A percentile compares a stretch with the other conserved stretches of the same genome.
phyloP scores from a whole-genome alignment of 73 alveolate species.

The Tetrahymena malaccensis region DNA sequence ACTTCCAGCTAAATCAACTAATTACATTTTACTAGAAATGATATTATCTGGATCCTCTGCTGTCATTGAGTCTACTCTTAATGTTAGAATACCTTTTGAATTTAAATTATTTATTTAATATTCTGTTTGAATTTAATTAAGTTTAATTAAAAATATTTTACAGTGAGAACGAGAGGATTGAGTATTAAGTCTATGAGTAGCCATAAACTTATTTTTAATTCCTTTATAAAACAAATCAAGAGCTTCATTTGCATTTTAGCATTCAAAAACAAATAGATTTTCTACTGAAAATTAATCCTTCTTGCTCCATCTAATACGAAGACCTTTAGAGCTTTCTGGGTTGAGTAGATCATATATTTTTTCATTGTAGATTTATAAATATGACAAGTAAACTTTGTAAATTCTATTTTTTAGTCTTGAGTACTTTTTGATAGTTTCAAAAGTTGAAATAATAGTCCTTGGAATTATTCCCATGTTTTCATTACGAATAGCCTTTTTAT shows the following conservation, averaged over 20 bases:
- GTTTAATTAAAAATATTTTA: neutral
- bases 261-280: constrained; percentile 62
- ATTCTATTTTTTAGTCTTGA: constrained; percentile 4
- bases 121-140: neutral
- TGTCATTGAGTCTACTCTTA: constrained; percentile 74
- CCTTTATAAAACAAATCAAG: constrained; percentile 66
- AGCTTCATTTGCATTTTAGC: constrained; percentile 63
- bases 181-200: constrained; percentile 83
- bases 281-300: constrained; percentile 69
- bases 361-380: constrained; percentile 72
- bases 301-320: constrained; percentile 70
- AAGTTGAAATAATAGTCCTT: neutral
- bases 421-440: constrained; percentile 30
- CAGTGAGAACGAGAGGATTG: constrained; percentile 90
- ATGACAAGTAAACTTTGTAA: constrained; percentile 55
- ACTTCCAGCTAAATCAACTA: constrained; percentile 98
- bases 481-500: neutral
- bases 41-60: constrained; percentile 61
- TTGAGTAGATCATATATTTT: constrained; percentile 75
- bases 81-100: constrained; percentile 50
- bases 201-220: constrained; percentile 83
- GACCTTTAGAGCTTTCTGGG: constrained; percentile 24
- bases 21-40: constrained; percentile 70
- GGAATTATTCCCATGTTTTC: constrained; percentile 44
- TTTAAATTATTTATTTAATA: neutral